phyloP scores from a whole-genome alignment of 163 green algal species.

The Chlorella variabilis region DNA sequence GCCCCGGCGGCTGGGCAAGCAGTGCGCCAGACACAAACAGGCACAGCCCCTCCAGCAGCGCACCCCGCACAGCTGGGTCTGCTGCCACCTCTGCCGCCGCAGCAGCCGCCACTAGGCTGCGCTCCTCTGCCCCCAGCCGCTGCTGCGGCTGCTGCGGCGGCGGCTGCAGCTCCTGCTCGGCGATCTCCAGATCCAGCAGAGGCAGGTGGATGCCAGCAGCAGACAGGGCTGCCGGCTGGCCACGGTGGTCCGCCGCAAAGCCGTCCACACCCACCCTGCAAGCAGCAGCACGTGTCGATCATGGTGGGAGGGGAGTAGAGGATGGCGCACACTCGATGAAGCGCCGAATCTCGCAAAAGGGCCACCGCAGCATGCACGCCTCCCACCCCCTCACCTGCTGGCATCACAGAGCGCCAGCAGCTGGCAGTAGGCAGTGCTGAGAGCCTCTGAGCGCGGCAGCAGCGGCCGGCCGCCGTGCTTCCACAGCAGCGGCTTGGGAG shows the following conservation, averaged over 20 bases:
- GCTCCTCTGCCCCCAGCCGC: constrained; percentile 30
- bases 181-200: neutral
- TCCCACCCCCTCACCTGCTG: constrained; percentile 13
- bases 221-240: constrained; percentile 31
- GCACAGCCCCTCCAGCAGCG: constrained; percentile 48
- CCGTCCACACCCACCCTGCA: constrained; percentile 14
- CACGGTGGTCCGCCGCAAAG: constrained; percentile 23
- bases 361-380: too few species aligned
- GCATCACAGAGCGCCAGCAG: constrained; percentile 53
- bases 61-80: constrained; percentile 36
- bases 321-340: too few species aligned
- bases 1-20: constrained; percentile 16
- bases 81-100: constrained; percentile 16
- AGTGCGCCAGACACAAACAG: constrained; percentile 45
- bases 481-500: constrained; percentile 83
- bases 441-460: constrained; percentile 58
- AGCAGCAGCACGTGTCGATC: too few species aligned
- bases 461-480: constrained; percentile 70
- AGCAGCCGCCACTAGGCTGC: constrained; percentile 30
- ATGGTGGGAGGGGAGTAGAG: too few species aligned
- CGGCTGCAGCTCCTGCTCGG: neutral
- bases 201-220: constrained; percentile 12
- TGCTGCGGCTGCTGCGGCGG: neutral
- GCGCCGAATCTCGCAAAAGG: too few species aligned
- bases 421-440: constrained; percentile 52